Base-by-base conservation (phyloP, 2,329 filamentous ascomycete species). In the Ceratocystis harringtonii region DNA sequence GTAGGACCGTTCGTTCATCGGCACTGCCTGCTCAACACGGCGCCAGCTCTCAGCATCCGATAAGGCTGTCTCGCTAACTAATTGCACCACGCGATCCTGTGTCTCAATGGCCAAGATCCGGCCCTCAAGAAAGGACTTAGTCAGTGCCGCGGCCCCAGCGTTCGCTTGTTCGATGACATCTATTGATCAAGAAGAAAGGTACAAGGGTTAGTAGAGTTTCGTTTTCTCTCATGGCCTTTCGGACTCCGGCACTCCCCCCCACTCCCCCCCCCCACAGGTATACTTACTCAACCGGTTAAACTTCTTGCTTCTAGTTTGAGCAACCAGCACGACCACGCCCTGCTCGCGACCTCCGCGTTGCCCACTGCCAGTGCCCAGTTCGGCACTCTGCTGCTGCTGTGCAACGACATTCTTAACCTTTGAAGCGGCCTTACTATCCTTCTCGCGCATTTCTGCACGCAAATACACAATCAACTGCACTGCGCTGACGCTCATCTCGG, bases 21-120 rank as follows among this genome's bases (percentile, higher is more conserved):
- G 86, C 44, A 90, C 87, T 57, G 81, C 82, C 71, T 96, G 90
- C 69, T 94, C 89, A 5, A 90, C 84, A 66, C 80, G 83, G 25
- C 88, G 84, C 92, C 92, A 96, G 69, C 84, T 88, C 68, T 96
- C 92, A 0, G 84, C 78, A 67, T 96, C 91, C 1, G 86, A 87
- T 30, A 97, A 78, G 63, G 82, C 79, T 2, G 91, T 95, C 22
- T 84, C 81, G 41, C 85, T 80, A 64, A 97, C 86, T 41, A 87
- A 77, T 45, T 92, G 86, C 70, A 97, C 83, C 25, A 95, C 83
- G 61, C 88, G 84, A 71, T 96, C 92, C 63, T 89, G 86, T 1
- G 89, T 90, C 75, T 97, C 92, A 63, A 97, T 87, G 0, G 92
- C 92, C 8, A 89, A 83, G 67, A 96, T 89, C 0, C 91, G 90